Base-by-base conservation (phyloP, 139 green algal genomes). In the Chlorella vulgaris region DNA sequence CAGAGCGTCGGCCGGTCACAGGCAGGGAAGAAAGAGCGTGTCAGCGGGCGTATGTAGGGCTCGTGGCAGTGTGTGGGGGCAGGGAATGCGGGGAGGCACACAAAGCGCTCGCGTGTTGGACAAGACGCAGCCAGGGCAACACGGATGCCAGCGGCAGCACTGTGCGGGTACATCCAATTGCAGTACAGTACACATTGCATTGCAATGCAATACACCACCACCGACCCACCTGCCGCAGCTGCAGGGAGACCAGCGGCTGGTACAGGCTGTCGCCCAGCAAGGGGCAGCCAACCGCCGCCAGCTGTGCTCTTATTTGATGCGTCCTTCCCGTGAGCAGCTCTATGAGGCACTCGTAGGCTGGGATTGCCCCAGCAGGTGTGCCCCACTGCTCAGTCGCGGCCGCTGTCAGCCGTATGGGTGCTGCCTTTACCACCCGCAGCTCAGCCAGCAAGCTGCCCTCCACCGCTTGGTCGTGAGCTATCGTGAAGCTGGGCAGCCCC, bases 231-330 rank as follows among this genome's bases (percentile, higher is more conserved):
- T 84, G 40, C 3, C 76, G 29, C 29, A 84, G 50, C 50, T 86
- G 38, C 18, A 39, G n/a, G 22, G 29, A 80, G 24, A 78, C 79
- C 51, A 90, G 62, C 29, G 90, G 88, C 21, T 31, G 39, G 75
- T 97, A 97, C 55, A 97, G 62, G 1, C 51, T 70, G 78, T 97
- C 93, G 5, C 93, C 93, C 50, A 96, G 76, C 70, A 97, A 69
- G 2, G 92, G 90, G 58, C 68, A 89, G 28, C 92, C 91, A 13
- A 81, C 60, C 29, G 90, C 89, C 19, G 90, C 90, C 82, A 97
- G 81, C 83, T 97, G 93, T 24, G 87, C 92, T 7, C 93, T 76
- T 36, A 97, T 94, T 86, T 97, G 84, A 63, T 97, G 94, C 26
- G 94, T 97, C 26, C 92, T 83, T 13, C 94, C 94, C 0, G 94